Conservation (phyloP, 2,329 filamentous ascomycete species). For the Cercospora sesami region DNA sequence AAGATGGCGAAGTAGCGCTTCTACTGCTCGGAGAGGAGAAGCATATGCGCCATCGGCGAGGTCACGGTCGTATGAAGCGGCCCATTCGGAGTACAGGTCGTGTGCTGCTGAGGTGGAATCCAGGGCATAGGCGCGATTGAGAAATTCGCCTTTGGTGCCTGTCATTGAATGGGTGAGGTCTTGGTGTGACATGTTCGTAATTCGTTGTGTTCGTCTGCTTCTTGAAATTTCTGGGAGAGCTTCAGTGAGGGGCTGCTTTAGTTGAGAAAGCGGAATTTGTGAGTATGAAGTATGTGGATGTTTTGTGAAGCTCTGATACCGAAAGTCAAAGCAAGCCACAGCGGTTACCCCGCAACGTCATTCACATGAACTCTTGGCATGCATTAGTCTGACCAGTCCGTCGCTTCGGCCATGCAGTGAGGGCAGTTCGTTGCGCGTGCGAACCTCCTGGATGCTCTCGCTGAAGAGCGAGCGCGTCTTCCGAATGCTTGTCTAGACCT, state of each 20-base stretch:
- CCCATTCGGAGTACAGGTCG: conserved; percentile 25
- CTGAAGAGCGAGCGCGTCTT: too few relatives aligned
- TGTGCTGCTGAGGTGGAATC: conserved; percentile 7
- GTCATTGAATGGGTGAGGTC: conserved; percentile 14
- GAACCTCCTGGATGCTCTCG: not conserved
- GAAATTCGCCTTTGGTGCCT: conserved; percentile 13
- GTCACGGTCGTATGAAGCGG: conserved; percentile 19
- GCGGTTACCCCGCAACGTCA: conserved; percentile 5
- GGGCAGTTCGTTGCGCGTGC: not conserved
- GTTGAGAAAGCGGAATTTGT: not conserved
- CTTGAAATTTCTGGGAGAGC: not conserved
- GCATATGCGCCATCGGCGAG: conserved; percentile 13
- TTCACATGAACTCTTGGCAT: not conserved
- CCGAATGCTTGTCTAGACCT: not conserved
- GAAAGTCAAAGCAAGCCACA: conserved; percentile 8
- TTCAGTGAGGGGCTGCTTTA: not conserved
- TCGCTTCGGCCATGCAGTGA: too few relatives aligned
- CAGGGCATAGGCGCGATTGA: conserved; percentile 22
- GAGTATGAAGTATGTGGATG: not conserved
- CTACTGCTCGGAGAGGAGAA: conserved; percentile 18
- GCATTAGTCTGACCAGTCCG: not conserved
- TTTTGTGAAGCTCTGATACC: not conserved
- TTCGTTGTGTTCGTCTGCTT: not conserved
- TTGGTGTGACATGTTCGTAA: not conserved
- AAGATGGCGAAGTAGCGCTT: conserved; percentile 3